Evolutionary conservation across 2,329 filamentous ascomycete genomes (phyloP).

Genomic region (Aciculosporium take): DNA sequence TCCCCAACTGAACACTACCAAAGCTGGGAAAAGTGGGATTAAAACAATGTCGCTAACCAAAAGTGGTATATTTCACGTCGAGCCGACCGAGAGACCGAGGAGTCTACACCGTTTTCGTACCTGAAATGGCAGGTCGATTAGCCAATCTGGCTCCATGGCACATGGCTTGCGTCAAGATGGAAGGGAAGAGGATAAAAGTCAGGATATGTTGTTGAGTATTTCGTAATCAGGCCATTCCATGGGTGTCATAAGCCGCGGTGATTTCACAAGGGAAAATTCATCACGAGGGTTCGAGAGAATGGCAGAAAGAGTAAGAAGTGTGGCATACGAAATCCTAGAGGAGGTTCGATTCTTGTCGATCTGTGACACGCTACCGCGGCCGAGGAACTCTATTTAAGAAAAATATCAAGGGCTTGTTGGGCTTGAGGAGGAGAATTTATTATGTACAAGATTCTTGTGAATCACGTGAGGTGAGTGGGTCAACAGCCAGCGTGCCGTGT

Average conservation of each 20-base stretch:
- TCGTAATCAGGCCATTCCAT: conserved; percentile 5
- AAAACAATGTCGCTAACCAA: not conserved
- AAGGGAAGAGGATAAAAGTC: conserved; percentile 1
- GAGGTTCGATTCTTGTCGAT: not conserved
- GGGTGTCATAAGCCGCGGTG: conserved; percentile 6
- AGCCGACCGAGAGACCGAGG: not conserved
- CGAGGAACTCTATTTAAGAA: too few relatives aligned
- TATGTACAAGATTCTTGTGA: too few relatives aligned
- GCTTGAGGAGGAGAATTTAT: too few relatives aligned
- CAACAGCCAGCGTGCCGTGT: too few relatives aligned
- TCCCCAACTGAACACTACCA: too few relatives aligned
- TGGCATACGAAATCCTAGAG: not conserved
- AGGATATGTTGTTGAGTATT: not conserved
- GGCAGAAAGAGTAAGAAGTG: not conserved
- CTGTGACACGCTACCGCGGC: too few relatives aligned
- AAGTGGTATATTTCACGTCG: not conserved
- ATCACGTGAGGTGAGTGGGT: too few relatives aligned
- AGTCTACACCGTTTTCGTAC: not conserved
- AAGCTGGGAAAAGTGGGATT: too few relatives aligned
- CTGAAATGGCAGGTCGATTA: not conserved
- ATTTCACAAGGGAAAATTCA: conserved; percentile 6
- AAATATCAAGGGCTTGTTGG: too few relatives aligned
- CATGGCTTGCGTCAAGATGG: not conserved
- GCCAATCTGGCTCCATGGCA: not conserved
- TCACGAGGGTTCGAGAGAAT: not conserved